A percentile compares a stretch with the other conserved stretches of the same genome.
Evolutionary conservation across 2,329 filamentous ascomycete species (phyloP).

Genomic region (Trichoderma koningii): DNA sequence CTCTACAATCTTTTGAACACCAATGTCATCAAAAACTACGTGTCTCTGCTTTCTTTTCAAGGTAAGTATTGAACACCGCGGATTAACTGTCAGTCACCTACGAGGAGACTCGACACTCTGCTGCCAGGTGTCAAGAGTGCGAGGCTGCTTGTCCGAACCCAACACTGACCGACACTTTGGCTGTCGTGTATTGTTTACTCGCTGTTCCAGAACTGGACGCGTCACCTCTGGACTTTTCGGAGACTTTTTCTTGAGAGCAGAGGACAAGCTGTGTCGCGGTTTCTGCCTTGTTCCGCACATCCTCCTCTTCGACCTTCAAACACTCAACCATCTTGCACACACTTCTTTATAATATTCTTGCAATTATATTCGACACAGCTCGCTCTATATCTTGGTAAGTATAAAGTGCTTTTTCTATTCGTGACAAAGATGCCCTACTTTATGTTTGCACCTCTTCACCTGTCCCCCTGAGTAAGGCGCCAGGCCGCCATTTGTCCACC

Average conservation of each 20-base stretch:
- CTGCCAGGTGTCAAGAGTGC: background rate
- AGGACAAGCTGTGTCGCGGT: background rate
- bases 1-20: too few relatives aligned
- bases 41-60: too few relatives aligned
- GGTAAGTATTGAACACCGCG: too few relatives aligned
- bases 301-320: background rate
- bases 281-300: background rate
- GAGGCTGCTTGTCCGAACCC: background rate
- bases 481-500: constrained; percentile 4
- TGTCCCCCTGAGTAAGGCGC: background rate
- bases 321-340: background rate
- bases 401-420: too few relatives aligned
- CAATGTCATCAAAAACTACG: too few relatives aligned
- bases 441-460: background rate
- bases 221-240: background rate
- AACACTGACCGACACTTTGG: background rate
- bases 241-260: background rate
- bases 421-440: background rate
- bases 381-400: background rate
- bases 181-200: background rate
- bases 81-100: background rate
- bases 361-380: background rate
- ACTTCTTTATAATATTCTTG: background rate
- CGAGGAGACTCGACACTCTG: background rate
- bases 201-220: background rate